phyloP scores from a whole-genome alignment of 2,329 filamentous ascomycete species.

The Aspergillus fischeri region DNA sequence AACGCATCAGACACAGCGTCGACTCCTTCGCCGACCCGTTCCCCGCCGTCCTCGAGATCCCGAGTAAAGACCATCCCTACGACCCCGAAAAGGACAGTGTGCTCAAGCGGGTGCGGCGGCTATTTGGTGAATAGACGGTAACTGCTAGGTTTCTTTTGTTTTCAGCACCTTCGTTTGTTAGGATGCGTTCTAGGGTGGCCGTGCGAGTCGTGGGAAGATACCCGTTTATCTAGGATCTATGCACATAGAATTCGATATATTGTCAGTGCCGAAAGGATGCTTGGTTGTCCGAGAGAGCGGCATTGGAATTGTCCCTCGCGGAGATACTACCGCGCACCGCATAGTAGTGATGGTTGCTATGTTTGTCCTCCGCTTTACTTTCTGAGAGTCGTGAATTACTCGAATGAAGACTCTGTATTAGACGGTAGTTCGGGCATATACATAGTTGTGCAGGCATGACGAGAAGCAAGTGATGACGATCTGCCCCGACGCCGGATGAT shows the following conservation, averaged over 20 bases:
- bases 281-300: not conserved
- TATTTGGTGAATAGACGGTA: conserved; percentile 56
- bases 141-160: not conserved
- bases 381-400: not conserved
- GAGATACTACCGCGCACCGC: too few relatives aligned
- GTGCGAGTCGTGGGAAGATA: conserved; percentile 10
- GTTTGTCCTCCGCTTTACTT: not conserved
- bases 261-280: not conserved
- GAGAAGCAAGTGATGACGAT: not conserved
- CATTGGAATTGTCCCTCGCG: too few relatives aligned
- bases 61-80: conserved; percentile 98
- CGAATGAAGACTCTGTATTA: not conserved
- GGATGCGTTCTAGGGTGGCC: not conserved
- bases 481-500: conserved; percentile 11
- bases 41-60: conserved; percentile 93
- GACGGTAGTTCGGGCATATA: conserved; percentile 2
- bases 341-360: not conserved
- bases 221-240: conserved; percentile 9
- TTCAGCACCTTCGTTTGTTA: not conserved
- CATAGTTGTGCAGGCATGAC: not conserved
- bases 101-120: conserved; percentile 73
- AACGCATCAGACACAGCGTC: conserved; percentile 84
- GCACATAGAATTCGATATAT: conserved; percentile 5
- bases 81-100: conserved; percentile 99
- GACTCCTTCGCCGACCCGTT: conserved; percentile 93